These are phyloP conservation scores for Mycena metata DNA, from an alignment of 768 basidiomycete species.

Conservation along the genomic window DNA sequence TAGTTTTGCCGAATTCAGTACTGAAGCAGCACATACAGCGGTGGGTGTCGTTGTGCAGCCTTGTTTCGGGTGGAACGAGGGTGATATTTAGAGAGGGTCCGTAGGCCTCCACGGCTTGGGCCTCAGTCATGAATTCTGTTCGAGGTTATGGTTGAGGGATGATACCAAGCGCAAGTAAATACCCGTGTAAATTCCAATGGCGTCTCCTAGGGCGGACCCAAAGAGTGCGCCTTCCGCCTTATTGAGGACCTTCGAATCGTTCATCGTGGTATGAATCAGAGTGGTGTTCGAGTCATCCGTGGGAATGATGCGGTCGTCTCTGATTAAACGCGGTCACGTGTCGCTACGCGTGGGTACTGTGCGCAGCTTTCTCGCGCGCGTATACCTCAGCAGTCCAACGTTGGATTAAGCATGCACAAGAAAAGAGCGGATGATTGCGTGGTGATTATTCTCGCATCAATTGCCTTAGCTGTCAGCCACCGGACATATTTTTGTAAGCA, in stretches of 20 bases:
- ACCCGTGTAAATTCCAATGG: constrained; percentile 42
- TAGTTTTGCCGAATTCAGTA: background rate
- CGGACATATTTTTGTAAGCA: too few species aligned
- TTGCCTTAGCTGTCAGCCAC: too few species aligned
- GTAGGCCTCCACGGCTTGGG: constrained; percentile 33
- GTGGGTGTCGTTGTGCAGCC: constrained; percentile 36
- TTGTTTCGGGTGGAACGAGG: constrained; percentile 35
- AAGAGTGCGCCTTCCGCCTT: constrained; percentile 40
- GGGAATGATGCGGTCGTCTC: background rate
- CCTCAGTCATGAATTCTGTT: constrained; percentile 40
- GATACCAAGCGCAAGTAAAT: background rate
- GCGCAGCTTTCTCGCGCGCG: too few species aligned
- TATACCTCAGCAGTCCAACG: too few species aligned
- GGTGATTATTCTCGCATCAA: too few species aligned
- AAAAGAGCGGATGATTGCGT: too few species aligned
- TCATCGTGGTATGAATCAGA: constrained; percentile 26
- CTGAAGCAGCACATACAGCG: constrained; percentile 30
- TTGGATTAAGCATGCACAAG: too few species aligned
- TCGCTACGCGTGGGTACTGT: too few species aligned
- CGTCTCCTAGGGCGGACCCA: constrained; percentile 41
- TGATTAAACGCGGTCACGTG: constrained; percentile 23
- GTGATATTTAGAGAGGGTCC: constrained; percentile 30
- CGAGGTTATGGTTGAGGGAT: background rate
- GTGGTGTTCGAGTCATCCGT: background rate
- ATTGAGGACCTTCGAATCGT: constrained; percentile 37